phyloP scores from a whole-genome alignment of 495 filamentous ascomycete genomes.

The Neurospora cerealis region DNA sequence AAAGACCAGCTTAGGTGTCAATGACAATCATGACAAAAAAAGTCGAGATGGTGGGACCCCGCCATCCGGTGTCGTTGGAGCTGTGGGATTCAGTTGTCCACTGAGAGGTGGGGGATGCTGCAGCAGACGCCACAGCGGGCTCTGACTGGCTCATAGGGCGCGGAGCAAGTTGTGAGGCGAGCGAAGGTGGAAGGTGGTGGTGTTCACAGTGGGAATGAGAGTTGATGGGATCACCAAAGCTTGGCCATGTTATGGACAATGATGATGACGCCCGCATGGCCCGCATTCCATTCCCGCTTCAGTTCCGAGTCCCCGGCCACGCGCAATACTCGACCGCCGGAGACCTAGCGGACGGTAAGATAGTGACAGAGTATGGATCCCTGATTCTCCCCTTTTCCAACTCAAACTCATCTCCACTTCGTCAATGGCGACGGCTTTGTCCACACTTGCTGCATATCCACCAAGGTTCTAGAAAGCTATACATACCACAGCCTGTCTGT shows the following conservation, averaged over 20 bases:
- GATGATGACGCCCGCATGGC: background rate
- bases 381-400: background rate
- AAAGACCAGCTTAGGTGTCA: background rate
- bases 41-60: background rate
- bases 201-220: background rate
- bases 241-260: background rate
- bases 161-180: background rate
- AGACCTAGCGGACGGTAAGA: too few species aligned
- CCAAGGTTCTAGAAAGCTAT: background rate
- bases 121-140: slow-evolving; percentile 9
- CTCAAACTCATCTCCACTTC: background rate
- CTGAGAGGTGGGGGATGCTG: slow-evolving; percentile 1
- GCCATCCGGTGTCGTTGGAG: background rate
- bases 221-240: background rate
- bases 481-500: background rate
- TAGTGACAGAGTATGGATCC: too few species aligned
- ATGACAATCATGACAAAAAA: background rate
- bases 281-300: background rate
- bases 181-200: background rate
- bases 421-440: background rate
- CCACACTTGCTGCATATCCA: background rate
- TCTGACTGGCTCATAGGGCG: slow-evolving; percentile 11
- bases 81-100: slow-evolving; percentile 7
- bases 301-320: background rate
- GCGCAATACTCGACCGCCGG: background rate